Base-by-base conservation (phyloP, 1,284 basidiomycete genomes). In the Cryptococcus maquisensis region DNA sequence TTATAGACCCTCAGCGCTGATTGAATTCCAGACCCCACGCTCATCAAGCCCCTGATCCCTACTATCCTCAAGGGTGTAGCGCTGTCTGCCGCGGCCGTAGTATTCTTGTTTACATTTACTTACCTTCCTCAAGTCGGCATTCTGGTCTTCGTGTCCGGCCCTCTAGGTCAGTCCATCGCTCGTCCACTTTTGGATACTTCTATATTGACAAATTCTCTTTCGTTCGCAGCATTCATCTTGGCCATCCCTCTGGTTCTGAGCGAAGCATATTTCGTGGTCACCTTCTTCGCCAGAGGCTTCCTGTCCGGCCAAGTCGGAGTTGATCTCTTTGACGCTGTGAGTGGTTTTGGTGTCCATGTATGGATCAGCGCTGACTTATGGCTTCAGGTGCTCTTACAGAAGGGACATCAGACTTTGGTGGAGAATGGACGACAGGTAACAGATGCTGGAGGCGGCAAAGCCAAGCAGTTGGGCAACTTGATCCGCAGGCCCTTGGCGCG, bases 81-180 rank as follows among this genome's bases (percentile, higher is more conserved):
- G n/a, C 55, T 76, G 47, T 71, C 68, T 9, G 72, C 79, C 23
- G 72, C 55, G 10, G 68, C 76, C 28, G 76, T 85, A 52, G 71
- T 67, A 16, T 75, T 70, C 18, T 75, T 86, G 63, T 84, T 84
- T 68, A 71, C 81, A 63, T 81, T 87, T 72, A 82, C 84, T 40
- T 88, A 85, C 71, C 67, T 86, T 15, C 86, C 86, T 1, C 85
- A 86, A 69, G 82, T 84, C 38, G 84, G 83, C 28, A 73, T 86
- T 53, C 81, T 86, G 38, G 81, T 83, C 1, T 56, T 86, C 46
- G 79, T 87, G 61, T 81, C 81, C 0, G 85, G 85, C 0, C 84
- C 85, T 2, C 72, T 86, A 24, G 76, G 76, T 73, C 39, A 49
- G 71, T 44, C 23, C 55, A 26, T 36, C 35, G 39, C 36, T 35